phyloP scores from a whole-genome alignment of 1,139 yeast genomes.

The Blastobotrys persicus region DNA sequence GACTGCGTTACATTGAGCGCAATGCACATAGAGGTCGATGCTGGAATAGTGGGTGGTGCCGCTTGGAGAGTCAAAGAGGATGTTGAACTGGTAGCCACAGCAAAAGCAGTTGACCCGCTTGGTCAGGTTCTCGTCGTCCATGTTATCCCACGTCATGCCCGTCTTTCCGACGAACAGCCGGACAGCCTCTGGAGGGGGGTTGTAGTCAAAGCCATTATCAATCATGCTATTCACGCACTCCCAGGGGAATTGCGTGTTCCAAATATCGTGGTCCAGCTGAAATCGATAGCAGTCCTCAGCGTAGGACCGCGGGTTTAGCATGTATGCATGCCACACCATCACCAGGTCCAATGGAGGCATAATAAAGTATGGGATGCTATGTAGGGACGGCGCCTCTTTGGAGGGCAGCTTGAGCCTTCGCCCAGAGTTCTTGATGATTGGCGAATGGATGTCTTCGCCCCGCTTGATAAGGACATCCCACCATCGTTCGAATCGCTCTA shows the following conservation, averaged over 20 bases:
- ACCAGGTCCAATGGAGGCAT: conserved; percentile 43
- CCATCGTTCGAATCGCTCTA: conserved; percentile 7
- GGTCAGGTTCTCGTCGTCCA: conserved; percentile 9
- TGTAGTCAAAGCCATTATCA: conserved; percentile 31
- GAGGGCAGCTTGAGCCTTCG: not conserved
- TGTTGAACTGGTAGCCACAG: conserved; percentile 2
- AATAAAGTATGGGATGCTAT: conserved; percentile 5
- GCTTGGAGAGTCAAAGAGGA: conserved; percentile 1
- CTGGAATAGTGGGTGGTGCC: conserved; percentile 9
- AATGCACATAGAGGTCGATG: conserved; percentile 1
- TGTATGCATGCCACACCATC: conserved; percentile 44
- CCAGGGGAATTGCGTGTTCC: conserved; percentile 37
- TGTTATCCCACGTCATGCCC: conserved; percentile 16
- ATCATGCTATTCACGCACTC: conserved; percentile 30
- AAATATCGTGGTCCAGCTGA: conserved; percentile 30
- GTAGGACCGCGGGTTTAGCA: conserved; percentile 36
- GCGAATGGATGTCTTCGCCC: not conserved
- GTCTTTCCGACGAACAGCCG: conserved; percentile 15
- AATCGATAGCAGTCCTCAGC: conserved; percentile 38
- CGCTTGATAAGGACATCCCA: not conserved
- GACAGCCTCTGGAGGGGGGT: conserved; percentile 23
- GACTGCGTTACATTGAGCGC: conserved; percentile 10
- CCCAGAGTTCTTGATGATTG: not conserved
- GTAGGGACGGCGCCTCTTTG: not conserved
- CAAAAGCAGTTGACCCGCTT: conserved; percentile 11